Base-by-base conservation (phyloP, 306 rosid species). In the Arachis hypogaea region DNA sequence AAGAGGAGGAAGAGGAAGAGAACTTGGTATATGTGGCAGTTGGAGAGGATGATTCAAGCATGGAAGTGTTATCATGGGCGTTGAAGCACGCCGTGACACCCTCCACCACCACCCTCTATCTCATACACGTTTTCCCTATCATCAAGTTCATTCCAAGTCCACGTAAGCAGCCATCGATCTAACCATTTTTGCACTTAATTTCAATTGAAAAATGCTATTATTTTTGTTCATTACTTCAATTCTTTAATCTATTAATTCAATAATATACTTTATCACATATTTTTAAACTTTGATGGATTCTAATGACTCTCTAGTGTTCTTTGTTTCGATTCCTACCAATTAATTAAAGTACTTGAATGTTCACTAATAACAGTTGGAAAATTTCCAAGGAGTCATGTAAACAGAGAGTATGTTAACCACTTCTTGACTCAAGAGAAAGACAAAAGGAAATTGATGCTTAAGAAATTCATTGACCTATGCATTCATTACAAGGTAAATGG, bases 101-200 rank as follows among this genome's bases (percentile, higher is more conserved):
- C 8, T 66, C 81, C 11, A 58, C 82, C 42, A 61, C 82, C 42
- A 61, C 66, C 7, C 66, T 92, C 3, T 74, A 63, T 69, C 92
- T 92, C 30, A 2, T 92, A 51, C 97, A 89, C 54, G 83, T 92
- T 81, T 92, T 76, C 79, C 96, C 96, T 5, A 84, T 72, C 82
- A 51, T 70, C 70, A 86, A 74, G 30, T 61, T 40, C 69, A 81
- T 92, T 16, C 97, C 92, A 9, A 89, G 78, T 73, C 97, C 97
- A 72, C 63, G 96, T 92, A 85, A 76, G 88, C 69, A 76, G 87
- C 69, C 30, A 4, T 41, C 38, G 5, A 11, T 29, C 14, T 9
- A 7, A 7, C 12, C 57, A 5, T 8, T 4, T 46, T 10, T 4
- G 2, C 14, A 14, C 10, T 12, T 67, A 16, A 10, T 63, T 12